These are phyloP conservation scores for Talaromyces adpressus DNA, from an alignment of 495 filamentous ascomycete species.

Conservation along the genomic window DNA sequence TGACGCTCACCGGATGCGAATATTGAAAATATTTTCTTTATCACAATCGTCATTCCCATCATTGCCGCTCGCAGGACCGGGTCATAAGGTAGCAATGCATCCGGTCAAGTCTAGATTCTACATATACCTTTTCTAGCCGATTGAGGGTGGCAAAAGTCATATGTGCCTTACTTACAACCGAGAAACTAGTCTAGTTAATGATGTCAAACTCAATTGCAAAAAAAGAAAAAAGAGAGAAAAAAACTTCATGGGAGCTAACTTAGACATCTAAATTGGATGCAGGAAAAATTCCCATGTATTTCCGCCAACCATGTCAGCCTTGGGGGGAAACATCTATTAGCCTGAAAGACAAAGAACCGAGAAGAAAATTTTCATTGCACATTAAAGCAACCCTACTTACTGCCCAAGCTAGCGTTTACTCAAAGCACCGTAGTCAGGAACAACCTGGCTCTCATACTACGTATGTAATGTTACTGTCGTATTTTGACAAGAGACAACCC, in stretches of 20 bases:
- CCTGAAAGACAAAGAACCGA: not conserved
- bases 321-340: not conserved
- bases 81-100: not conserved
- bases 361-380: not conserved
- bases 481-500: not conserved
- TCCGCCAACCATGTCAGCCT: not conserved
- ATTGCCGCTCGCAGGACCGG: not conserved
- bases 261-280: not conserved
- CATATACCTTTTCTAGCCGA: not conserved
- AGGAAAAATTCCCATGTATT: not conserved
- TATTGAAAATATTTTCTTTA: not conserved
- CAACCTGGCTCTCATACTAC: not conserved
- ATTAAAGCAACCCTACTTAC: not conserved
- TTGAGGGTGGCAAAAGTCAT: not conserved
- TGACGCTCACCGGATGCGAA: not conserved
- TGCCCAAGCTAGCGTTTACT: not conserved
- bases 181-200: not conserved
- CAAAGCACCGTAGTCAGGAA: not conserved
- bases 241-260: not conserved
- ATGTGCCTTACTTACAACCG: not conserved
- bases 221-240: no score
- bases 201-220: not conserved
- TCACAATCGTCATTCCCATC: not conserved
- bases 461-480: not conserved
- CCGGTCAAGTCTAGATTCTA: not conserved